Base-by-base conservation (phyloP, 208 protist species). In the Trypanosoma theileri region DNA sequence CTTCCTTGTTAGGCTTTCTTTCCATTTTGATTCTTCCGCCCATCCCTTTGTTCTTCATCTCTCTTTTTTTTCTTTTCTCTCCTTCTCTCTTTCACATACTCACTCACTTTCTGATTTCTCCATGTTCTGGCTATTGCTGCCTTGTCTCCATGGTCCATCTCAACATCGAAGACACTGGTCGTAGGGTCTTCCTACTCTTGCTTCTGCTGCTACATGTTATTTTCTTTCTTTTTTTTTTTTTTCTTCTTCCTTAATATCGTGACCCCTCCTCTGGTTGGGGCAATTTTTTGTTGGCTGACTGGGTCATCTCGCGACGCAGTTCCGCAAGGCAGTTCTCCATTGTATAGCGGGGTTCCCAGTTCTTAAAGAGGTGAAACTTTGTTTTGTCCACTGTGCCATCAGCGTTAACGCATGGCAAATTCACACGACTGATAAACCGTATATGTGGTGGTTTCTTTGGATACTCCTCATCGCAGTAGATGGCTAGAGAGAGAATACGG, bases 381-480 rank as follows among this genome's bases (percentile, higher is more conserved):
- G 16, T 64, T 35, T 77, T 76, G 74, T 89, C 90, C 12, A 96
- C 88, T 6, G 79, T 90, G 44, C 91, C 91, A 44, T 96, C 79
- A 11, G 82, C 52, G 56, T 86, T 82, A 21, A 96, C 85, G 73
- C 91, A 96, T 17, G 91, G 86, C 46, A 96, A 69, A 73, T 96
- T 96, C 48, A 96, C 91, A 65, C 81, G 83, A 64, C 71, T 89
- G 69, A 94, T 62, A 56, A 96, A 96, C 35, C 83, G 80, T 31
- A 96, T 91, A 74, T 92, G 83, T 35, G 91, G 91, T 12, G 87
- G 91, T 12, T 79, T 80, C 51, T 87, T 91, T 26, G 92, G 92
- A 73, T 97, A 97, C 66, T 93, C 77, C 68, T 95, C 85, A 55
- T 95, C 92, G 70, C 89, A 95, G 86, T 79, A 90, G 48, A 97